A percentile compares a stretch with the other conserved stretches of the same genome.
Conservation (phyloP, 2,329 filamentous ascomycete species). For the Hansfordia pulvinata region DNA sequence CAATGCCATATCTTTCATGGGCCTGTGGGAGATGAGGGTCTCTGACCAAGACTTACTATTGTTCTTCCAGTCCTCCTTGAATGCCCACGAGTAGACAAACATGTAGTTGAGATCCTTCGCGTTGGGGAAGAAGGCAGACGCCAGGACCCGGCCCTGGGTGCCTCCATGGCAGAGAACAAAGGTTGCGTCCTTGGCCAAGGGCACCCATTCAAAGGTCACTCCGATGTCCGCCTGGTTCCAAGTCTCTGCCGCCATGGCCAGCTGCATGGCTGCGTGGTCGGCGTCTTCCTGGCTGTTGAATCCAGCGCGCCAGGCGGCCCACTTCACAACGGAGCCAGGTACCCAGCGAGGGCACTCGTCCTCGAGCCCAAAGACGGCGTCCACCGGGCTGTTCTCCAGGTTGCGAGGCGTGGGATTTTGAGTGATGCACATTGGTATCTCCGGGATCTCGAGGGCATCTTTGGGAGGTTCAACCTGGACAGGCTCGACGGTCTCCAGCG, state of each 20-base stretch:
- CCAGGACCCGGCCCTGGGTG: background rate
- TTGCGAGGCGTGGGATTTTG: background rate
- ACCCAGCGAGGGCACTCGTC: background rate
- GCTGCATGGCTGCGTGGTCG: background rate
- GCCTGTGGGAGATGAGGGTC: background rate
- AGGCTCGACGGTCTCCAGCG: background rate
- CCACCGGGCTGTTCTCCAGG: background rate
- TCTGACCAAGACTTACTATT: background rate
- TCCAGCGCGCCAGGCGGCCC: background rate
- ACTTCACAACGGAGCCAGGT: background rate
- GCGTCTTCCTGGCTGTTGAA: background rate
- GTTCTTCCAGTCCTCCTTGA: background rate
- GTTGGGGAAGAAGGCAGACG: constrained; percentile 1
- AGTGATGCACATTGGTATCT: background rate
- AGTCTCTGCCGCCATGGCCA: background rate
- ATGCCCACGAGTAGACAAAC: background rate
- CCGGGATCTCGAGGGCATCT: background rate
- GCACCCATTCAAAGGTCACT: background rate
- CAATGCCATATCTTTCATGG: no score
- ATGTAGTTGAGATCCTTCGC: background rate
- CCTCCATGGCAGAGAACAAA: background rate
- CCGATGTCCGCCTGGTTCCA: background rate
- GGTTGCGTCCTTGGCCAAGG: constrained; percentile 1
- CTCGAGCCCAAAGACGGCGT: background rate
- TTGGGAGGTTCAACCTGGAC: background rate